Evolutionary conservation across 192 early-diverging fungal genomes (phyloP).

Genomic region (Thamnidium elegans): DNA sequence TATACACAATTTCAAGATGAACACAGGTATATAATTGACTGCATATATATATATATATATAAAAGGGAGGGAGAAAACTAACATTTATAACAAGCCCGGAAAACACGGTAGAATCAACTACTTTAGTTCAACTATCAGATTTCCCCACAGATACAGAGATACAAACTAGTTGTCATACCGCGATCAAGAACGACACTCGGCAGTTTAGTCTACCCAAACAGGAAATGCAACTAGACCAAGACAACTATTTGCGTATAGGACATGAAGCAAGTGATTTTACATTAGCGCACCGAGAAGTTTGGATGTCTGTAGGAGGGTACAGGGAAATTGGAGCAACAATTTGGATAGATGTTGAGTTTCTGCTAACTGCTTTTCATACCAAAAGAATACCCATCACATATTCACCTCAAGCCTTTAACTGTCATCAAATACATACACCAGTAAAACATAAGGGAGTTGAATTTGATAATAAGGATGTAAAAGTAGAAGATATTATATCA

Average conservation of each 20-base stretch:
- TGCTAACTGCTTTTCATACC: slow-evolving; percentile 27
- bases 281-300: slow-evolving; percentile 31
- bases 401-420: slow-evolving; percentile 13
- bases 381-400: slow-evolving; percentile 18
- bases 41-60: too few species aligned
- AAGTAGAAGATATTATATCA: slow-evolving; percentile 19
- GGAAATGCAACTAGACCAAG: background rate
- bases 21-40: slow-evolving; percentile 15
- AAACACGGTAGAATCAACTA: too few species aligned
- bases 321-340: slow-evolving; percentile 24
- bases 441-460: slow-evolving; percentile 1
- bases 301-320: slow-evolving; percentile 22
- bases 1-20: slow-evolving; percentile 34
- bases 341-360: slow-evolving; percentile 35
- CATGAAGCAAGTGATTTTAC: slow-evolving; percentile 34
- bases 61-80: background rate
- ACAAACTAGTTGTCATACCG: background rate
- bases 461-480: slow-evolving; percentile 17
- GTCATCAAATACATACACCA: slow-evolving; percentile 27
- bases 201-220: background rate
- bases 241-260: slow-evolving; percentile 14
- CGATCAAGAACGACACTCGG: background rate
- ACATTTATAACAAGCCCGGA: background rate
- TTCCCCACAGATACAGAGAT: background rate
- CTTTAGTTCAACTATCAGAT: background rate